These are phyloP conservation scores for Haberlea rhodopensis DNA, from an alignment of 257 asterid genomes.

Conservation along the genomic window DNA sequence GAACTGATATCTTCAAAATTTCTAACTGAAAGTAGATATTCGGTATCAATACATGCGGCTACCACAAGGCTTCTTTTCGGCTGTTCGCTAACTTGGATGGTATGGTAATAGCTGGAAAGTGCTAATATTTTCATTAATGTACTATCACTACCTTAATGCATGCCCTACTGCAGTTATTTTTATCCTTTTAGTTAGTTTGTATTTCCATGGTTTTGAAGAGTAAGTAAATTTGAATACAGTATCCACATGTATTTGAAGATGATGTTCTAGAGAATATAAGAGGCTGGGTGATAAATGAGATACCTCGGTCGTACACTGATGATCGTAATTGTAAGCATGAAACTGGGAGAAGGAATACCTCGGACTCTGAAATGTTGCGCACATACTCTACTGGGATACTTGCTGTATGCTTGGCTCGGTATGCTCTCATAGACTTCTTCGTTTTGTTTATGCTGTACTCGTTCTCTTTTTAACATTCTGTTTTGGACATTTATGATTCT, in stretches of 20 bases:
- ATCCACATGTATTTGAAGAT: conserved; percentile 92
- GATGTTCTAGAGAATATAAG: conserved; percentile 72
- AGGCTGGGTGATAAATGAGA: conserved; percentile 90
- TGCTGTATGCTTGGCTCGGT: conserved; percentile 83
- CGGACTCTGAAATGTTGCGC: conserved; percentile 78
- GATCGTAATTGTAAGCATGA: conserved; percentile 71
- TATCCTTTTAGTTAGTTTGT: neutral
- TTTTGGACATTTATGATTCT: conserved; percentile 30
- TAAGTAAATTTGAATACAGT: conserved; percentile 53
- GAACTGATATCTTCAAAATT: conserved; percentile 78
- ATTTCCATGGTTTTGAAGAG: neutral
- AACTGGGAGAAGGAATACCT: conserved; percentile 51
- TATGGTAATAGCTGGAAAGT: conserved; percentile 31
- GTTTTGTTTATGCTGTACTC: conserved; percentile 4
- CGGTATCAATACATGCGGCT: conserved; percentile 73
- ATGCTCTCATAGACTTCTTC: conserved; percentile 26
- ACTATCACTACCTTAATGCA: neutral
- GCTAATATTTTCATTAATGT: neutral
- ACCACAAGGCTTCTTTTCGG: conserved; percentile 83
- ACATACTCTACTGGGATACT: conserved; percentile 87
- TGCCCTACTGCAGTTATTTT: conserved; percentile 15
- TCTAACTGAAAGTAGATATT: conserved; percentile 65
- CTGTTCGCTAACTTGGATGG: conserved; percentile 93
- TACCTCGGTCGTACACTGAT: conserved; percentile 47
- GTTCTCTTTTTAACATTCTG: conserved; percentile 21